A percentile compares a stretch with the other conserved stretches of the same genome.
Evolutionary conservation across 2,329 filamentous ascomycete species (phyloP).

Genomic region (Fusarium anguioides): DNA sequence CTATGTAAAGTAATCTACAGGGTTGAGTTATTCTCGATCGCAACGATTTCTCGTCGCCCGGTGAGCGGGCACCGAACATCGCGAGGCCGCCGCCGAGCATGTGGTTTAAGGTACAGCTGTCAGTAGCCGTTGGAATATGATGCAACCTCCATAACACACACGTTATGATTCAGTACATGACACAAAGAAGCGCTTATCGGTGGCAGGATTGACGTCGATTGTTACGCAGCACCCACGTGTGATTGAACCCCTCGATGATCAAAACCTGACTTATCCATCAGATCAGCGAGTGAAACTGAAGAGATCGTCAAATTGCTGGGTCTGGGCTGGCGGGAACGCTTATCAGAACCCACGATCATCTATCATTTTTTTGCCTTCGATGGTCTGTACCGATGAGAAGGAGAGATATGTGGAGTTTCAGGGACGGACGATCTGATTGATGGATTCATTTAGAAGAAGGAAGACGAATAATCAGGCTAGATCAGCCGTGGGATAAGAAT

Average conservation of each 20-base stretch:
- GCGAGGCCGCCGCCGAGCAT: too few species aligned
- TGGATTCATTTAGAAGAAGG: constrained; percentile 1
- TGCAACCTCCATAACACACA: constrained; percentile 16
- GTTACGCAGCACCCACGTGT: constrained; percentile 35
- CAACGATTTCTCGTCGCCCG: constrained; percentile 10
- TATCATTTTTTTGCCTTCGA: constrained; percentile 7
- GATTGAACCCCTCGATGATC: constrained; percentile 8
- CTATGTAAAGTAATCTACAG: neutral
- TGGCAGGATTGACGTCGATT: constrained; percentile 33
- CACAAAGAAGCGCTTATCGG: neutral
- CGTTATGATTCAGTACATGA: constrained; percentile 8
- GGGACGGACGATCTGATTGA: neutral
- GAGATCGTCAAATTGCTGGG: constrained; percentile 20
- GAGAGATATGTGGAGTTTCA: constrained; percentile 29
- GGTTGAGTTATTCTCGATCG: constrained; percentile 16
- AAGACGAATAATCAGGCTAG: neutral
- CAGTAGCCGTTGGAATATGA: constrained; percentile 19
- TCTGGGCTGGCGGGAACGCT: constrained; percentile 13
- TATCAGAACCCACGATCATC: constrained; percentile 26
- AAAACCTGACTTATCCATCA: constrained; percentile 12
- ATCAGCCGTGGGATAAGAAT: constrained; percentile 24
- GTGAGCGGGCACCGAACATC: constrained; percentile 1
- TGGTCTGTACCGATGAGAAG: constrained; percentile 23
- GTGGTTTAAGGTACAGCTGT: neutral
- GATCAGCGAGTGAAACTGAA: constrained; percentile 18